These are phyloP conservation scores for Pythium monospermum DNA, from an alignment of 352 stramenopile species.

Conservation along the genomic window DNA sequence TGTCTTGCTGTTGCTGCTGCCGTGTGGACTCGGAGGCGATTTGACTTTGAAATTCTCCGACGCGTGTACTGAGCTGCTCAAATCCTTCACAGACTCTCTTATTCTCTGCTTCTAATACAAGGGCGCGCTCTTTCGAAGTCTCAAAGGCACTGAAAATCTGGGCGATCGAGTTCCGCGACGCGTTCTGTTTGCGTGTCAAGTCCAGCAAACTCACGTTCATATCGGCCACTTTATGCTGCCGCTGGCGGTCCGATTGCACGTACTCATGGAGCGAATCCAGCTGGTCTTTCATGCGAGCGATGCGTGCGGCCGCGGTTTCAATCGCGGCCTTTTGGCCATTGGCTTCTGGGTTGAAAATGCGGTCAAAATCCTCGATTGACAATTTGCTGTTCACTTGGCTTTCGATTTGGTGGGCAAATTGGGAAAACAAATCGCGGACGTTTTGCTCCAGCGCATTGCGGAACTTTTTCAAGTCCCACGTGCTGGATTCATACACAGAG, in stretches of 20 bases:
- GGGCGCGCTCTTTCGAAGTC: conserved; percentile 12
- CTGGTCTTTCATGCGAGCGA: conserved; percentile 53
- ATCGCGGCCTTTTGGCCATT: conserved; percentile 44
- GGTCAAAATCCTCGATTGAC: conserved; percentile 56
- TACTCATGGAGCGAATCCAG: conserved; percentile 41
- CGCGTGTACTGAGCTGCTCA: conserved; percentile 18
- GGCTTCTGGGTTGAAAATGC: conserved; percentile 52
- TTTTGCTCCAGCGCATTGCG: conserved; percentile 47
- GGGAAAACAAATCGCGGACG: conserved; percentile 51
- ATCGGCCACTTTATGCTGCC: conserved; percentile 43
- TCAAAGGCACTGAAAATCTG: conserved; percentile 36
- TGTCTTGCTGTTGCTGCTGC: conserved; percentile 15
- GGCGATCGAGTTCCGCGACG: conserved; percentile 32
- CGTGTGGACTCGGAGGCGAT: conserved; percentile 17
- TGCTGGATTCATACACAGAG: conserved; percentile 48
- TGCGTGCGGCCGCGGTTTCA: conserved; percentile 34
- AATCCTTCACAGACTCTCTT: not conserved
- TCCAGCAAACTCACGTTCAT: conserved; percentile 44
- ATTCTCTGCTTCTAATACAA: conserved; percentile 2
- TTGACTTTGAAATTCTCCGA: conserved; percentile 21
- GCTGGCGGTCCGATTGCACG: conserved; percentile 35
- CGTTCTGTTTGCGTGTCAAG: conserved; percentile 44
- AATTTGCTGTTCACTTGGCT: conserved; percentile 43
- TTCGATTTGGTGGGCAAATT: conserved; percentile 54
- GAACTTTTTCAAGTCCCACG: conserved; percentile 51